phyloP scores from a whole-genome alignment of 2,329 filamentous ascomycete species.

The Drechslerella coelobrocha region DNA sequence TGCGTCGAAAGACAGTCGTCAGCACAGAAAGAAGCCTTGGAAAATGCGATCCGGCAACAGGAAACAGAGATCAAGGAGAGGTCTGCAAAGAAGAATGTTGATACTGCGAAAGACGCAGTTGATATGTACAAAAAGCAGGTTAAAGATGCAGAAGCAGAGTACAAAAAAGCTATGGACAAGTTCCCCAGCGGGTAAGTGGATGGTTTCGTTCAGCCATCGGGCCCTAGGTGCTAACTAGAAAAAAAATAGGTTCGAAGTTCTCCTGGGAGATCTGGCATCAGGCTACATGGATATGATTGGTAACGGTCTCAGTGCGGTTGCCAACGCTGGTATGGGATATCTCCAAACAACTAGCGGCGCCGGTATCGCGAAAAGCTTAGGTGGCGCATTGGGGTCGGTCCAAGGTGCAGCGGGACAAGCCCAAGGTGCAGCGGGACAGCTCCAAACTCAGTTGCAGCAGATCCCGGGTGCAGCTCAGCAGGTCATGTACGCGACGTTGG shows the following conservation, averaged over 20 bases:
- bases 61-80: background rate
- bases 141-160: conserved; percentile 4
- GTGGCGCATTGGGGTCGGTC: background rate
- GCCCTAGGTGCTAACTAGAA: too few species aligned
- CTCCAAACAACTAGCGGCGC: background rate
- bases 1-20: background rate
- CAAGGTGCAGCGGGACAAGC: background rate
- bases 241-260: conserved; percentile 1
- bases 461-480: background rate
- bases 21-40: background rate
- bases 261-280: conserved; percentile 7
- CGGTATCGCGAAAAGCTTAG: background rate
- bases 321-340: background rate
- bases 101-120: background rate
- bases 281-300: conserved; percentile 6
- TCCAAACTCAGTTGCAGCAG: background rate
- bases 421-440: background rate
- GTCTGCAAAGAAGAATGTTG: background rate
- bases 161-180: conserved; percentile 13
- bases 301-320: background rate
- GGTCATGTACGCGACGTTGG: background rate
- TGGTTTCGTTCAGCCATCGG: too few species aligned
- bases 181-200: conserved; percentile 15
- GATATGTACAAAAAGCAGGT: background rate
- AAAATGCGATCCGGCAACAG: background rate